These are phyloP conservation scores for Porpolomopsis calyptriformis DNA, from an alignment of 768 basidiomycete species.

Conservation along the genomic window DNA sequence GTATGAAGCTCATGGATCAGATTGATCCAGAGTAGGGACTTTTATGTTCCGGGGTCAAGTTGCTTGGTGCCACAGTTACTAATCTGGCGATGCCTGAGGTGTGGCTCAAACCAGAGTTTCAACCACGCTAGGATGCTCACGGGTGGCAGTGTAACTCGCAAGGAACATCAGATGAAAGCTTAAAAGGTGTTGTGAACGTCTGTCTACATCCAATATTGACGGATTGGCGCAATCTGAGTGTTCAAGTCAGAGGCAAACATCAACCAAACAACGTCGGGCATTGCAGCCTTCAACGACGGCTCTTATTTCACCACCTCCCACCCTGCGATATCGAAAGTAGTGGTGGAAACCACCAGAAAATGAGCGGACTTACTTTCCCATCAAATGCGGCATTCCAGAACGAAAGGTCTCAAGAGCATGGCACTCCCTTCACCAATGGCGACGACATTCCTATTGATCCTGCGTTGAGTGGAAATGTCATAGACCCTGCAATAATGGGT, in stretches of 20 bases:
- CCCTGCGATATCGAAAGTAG: neutral
- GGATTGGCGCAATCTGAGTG: too few species aligned
- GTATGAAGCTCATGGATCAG: too few species aligned
- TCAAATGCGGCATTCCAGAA: conserved; percentile 36
- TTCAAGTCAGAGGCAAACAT: neutral
- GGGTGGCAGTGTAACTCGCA: too few species aligned
- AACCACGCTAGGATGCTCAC: too few species aligned
- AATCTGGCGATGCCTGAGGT: too few species aligned
- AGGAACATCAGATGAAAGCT: too few species aligned
- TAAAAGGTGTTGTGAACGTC: too few species aligned
- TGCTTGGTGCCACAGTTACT: too few species aligned
- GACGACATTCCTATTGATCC: conserved; percentile 79
- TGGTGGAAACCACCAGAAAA: conserved; percentile 15
- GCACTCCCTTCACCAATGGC: conserved; percentile 45
- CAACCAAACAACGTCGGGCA: conserved; percentile 4
- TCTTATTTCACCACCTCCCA: neutral
- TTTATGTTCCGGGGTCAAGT: too few species aligned
- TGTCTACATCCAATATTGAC: too few species aligned
- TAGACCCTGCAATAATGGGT: conserved; percentile 42
- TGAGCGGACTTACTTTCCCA: conserved; percentile 57
- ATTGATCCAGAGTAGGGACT: too few species aligned
- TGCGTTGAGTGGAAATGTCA: conserved; percentile 34
- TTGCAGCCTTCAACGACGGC: conserved; percentile 2
- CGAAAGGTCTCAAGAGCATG: conserved; percentile 48
- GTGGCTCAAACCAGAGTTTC: too few species aligned